Evolutionary conservation across 202 grass and related monocot species (phyloP), one percentile per base, ranked within the genome.

Genomic region (Zizania palustris): DNA sequence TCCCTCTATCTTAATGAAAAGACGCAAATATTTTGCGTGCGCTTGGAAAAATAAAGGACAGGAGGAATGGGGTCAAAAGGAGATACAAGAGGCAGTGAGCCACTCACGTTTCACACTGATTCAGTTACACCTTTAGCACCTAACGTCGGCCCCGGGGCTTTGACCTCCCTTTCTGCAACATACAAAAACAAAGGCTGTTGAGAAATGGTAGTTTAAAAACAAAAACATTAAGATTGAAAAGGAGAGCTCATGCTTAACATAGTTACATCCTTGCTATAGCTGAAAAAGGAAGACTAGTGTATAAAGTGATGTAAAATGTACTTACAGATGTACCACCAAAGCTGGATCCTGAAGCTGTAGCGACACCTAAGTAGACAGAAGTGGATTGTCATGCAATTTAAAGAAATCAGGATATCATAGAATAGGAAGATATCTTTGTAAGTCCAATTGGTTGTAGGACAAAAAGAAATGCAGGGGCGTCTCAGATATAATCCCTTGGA

Each of bases 251-350:
- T 37, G 64, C 35, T 65, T 75, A 34, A 36, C 40, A 51, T 64
- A 49, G 11, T 53, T 12, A 13, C 67, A 28, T 65, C 21, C 60
- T 65, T 43, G 60, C 7, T 18, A 51, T 13, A 40, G 37, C 11
- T 41, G 37, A 65, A 1, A n/a, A 49, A n/a, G 8, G 45, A 60
- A 73, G 60, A 40, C 0, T 36, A 55, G 38, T 28, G 43, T 36
- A 56, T 75, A 60, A 66, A 37, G 6, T 60, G 15, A 37, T 28
- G 59, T 73, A 13, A 46, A 61, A 19, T 84, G 13, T 45, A 95
- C 96, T 92, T 68, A 95, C 96, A 56, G 91, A 92, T 85, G 96
- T 83, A 76, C 89, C 92, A 41, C 86, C 95, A 28, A 98, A 95
- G 74, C 91, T 98, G 58, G 96, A 88, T 74, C 96, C 96, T 9